Base-by-base conservation (phyloP, 2,329 filamentous ascomycete species). In the Leptographium wingfieldii region DNA sequence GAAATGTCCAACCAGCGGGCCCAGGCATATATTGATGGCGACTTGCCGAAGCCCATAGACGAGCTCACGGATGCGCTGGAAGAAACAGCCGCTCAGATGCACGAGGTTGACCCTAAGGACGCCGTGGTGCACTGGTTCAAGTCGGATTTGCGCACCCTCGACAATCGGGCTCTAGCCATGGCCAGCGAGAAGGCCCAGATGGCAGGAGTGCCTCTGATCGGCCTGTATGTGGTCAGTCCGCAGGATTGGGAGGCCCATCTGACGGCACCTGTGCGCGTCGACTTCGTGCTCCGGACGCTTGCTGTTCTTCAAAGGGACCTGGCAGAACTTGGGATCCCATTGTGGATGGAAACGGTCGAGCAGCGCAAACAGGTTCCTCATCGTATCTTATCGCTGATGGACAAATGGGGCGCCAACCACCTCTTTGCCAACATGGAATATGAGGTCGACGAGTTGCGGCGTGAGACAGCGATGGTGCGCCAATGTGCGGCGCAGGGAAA, bases 101-200 rank as follows among this genome's bases (percentile, higher is more conserved):
- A 77, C 33, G 71, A 73, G 1, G 77, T 87, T 14, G 63, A 73
- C 1, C 73, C 78, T 0, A 80, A 81, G 35, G 74, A 81, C 31
- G 82, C 85, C 0, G 86, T 95, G 0, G 81, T 95, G 0, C 89
- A 95, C 72, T 96, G 91, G 91, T 96, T 92, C 76, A 95, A 94
- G 73, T 84, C 82, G 67, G 92, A 96, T 69, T 73, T 95, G 57
- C 80, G 91, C 3, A 77, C 80, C 1, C 71, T 73, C 0, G 92
- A 96, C 70, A 96, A 95, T 69, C 86, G 81, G 10, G 82, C 82
- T 0, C 71, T 96, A 29, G 78, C 80, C 40, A 72, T 84, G 62
- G 91, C 91, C 0, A 84, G 81, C 59, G 73, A 83, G 60, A 78
- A 79, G 56, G 70, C 69, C 0, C 61, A 55, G 3, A 63, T 58